Conservation (phyloP, 495 filamentous ascomycete genomes). For the Aspergillus heteromorphus region DNA sequence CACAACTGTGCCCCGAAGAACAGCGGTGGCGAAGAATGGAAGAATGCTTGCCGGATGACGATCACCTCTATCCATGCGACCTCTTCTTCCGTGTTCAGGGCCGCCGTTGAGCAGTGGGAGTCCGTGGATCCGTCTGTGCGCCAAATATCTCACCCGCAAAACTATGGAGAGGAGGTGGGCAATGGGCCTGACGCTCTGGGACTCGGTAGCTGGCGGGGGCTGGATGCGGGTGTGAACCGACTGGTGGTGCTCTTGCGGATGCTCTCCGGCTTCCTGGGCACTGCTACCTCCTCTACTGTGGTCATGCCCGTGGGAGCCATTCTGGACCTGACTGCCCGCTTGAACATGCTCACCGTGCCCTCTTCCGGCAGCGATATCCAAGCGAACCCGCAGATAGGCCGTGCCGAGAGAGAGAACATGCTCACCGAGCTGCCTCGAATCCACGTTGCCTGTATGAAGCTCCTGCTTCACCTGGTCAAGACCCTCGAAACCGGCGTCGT, state of each 20-base stretch:
- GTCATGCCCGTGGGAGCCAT: constrained; percentile 59
- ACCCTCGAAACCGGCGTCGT: constrained; percentile 49
- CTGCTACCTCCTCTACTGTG: constrained; percentile 55
- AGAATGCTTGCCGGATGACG: constrained; percentile 51
- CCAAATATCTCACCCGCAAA: constrained; percentile 18
- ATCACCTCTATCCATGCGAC: constrained; percentile 61
- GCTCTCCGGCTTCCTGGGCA: constrained; percentile 50
- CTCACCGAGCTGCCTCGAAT: constrained; percentile 66
- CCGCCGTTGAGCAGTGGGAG: constrained; percentile 73
- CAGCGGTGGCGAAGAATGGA: constrained; percentile 67
- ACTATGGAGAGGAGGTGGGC: constrained; percentile 35
- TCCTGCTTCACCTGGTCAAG: constrained; percentile 49
- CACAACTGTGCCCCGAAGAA: constrained; percentile 74
- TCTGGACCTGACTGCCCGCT: constrained; percentile 58
- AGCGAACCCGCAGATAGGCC: constrained; percentile 61
- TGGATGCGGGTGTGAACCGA: constrained; percentile 64
- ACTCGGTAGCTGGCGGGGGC: constrained; percentile 63
- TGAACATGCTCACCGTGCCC: constrained; percentile 63
- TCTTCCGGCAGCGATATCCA: constrained; percentile 35
- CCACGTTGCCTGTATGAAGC: constrained; percentile 58
- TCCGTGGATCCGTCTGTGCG: constrained; percentile 39
- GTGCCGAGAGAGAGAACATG: constrained; percentile 72
- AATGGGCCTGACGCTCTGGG: constrained; percentile 40
- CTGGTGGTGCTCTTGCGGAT: constrained; percentile 54
- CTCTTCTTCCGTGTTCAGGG: constrained; percentile 67